Base-by-base conservation (phyloP, 2,329 filamentous ascomycete genomes). In the Colletotrichum sp. region DNA sequence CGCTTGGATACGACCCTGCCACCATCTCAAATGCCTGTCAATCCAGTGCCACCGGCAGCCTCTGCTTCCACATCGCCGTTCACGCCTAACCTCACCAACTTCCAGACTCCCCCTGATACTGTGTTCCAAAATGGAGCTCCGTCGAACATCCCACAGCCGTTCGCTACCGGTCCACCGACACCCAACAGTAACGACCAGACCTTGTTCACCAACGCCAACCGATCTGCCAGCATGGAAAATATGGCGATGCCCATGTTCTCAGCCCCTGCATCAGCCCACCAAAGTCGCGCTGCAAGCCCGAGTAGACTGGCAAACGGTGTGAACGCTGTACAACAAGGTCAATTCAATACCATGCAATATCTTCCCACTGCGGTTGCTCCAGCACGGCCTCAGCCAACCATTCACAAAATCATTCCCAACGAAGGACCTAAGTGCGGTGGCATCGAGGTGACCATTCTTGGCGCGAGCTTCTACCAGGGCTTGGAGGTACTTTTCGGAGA, bases 401-500 rank as follows among this genome's bases (percentile, higher is more conserved):
- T 98, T 26, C 93, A 95, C 82, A 96, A 96, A 83, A 90, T 98
- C 77, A 95, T 97, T 44, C 96, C 96, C 1, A 90, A 90, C 34
- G 95, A 98, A 83, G 96, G 96, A 0, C 95, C 96, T 8, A 95
- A 93, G 75, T 92, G 92, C 44, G 96, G 96, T 75, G 96, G 96
- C 57, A 96, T 95, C 68, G 96, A 98, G 83, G 95, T 98, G 5
- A 96, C 95, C 0, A 91, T 97, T 72, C 88, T 98, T 10, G 96
- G 96, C 21, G 94, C 93, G 78, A 92, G 93, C 16, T 98, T 98
- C 82, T 93, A 92, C 78, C 93, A 90, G 77, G 94, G 84, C 2
- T 89, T 98, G 77, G 94, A 96, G 77, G 95, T 98, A 71, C 94
- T 96, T 84, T 98, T 98, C 83, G 96, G 96, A 26, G 87, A 90